Percentiles rank a stretch among this genome's conserved stretches.
phyloP scores from a whole-genome alignment of 345 rosid genomes.

The Moringa oleifera region DNA sequence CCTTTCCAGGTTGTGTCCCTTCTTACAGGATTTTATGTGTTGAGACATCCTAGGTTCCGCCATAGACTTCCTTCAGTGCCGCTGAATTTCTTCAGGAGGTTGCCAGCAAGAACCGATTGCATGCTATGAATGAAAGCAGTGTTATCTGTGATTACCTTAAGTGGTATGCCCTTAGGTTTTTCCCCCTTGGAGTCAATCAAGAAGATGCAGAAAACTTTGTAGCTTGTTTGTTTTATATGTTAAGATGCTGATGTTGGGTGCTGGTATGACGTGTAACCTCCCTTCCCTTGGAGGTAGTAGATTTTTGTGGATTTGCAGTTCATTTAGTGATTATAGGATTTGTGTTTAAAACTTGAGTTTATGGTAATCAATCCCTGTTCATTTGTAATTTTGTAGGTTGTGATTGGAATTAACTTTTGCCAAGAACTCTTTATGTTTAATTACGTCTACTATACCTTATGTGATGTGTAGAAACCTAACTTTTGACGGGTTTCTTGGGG shows the following conservation, averaged over 20 bases:
- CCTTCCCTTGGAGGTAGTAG: conserved; percentile 40
- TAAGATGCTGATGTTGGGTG: conserved; percentile 9
- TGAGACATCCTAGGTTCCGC: conserved; percentile 92
- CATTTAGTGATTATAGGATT: conserved; percentile 24
- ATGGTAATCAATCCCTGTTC: conserved; percentile 18
- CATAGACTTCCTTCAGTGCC: conserved; percentile 86
- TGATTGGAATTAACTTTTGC: conserved; percentile 18
- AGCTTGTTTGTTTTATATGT: conserved; percentile 19
- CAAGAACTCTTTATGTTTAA: too few species aligned
- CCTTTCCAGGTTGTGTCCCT: conserved; percentile 90
- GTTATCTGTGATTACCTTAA: too few species aligned
- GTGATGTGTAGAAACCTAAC: too few species aligned
- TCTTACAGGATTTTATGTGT: conserved; percentile 53
- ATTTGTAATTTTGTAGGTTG: conserved; percentile 42
- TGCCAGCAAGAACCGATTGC: conserved; percentile 91
- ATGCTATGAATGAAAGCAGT: conserved; percentile 44
- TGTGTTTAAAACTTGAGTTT: conserved; percentile 21
- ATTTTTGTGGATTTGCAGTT: conserved; percentile 37
- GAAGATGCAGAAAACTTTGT: background rate
- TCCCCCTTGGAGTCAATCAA: background rate
- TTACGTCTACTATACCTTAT: too few species aligned
- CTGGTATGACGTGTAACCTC: conserved; percentile 25
- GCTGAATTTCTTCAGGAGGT: conserved; percentile 87
- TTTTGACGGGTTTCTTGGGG: too few species aligned
- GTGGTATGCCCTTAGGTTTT: conserved; percentile 12